These are phyloP conservation scores for Annulohypoxylon nitens DNA, from an alignment of 495 filamentous ascomycete species.

Conservation along the genomic window DNA sequence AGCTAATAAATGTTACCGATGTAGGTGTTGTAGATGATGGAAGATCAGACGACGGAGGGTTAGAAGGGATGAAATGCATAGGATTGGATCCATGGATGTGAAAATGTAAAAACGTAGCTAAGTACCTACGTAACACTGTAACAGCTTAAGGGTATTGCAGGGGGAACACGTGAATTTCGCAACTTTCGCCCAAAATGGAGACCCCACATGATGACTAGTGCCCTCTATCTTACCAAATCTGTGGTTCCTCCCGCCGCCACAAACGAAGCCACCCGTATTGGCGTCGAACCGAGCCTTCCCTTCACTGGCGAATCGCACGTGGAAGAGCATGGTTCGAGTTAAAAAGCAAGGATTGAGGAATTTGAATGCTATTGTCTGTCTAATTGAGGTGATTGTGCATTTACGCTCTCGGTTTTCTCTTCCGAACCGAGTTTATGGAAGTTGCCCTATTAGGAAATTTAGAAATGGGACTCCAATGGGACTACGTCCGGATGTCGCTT, in stretches of 20 bases:
- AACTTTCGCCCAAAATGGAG: constrained; percentile 37
- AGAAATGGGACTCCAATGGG: constrained; percentile 3
- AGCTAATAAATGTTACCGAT: neutral
- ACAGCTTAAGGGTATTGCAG: neutral
- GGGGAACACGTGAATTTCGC: constrained; percentile 31
- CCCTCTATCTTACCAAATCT: constrained; percentile 10
- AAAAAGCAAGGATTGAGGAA: too few relatives aligned
- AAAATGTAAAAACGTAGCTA: neutral
- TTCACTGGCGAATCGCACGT: constrained; percentile 16
- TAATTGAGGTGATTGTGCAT: too few relatives aligned
- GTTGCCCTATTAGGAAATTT: constrained; percentile 29
- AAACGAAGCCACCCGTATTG: constrained; percentile 22
- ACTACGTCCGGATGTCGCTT: neutral
- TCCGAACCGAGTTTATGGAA: neutral
- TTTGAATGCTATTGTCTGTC: too few relatives aligned
- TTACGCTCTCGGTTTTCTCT: neutral
- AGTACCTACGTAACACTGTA: too few relatives aligned
- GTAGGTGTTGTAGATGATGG: neutral
- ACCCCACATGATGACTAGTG: constrained; percentile 19
- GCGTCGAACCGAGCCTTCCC: constrained; percentile 26
- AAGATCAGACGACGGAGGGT: constrained; percentile 2
- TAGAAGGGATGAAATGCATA: constrained; percentile 9
- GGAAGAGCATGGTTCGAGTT: constrained; percentile 1
- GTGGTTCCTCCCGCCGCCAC: constrained; percentile 23
- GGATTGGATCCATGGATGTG: neutral